These are phyloP conservation scores for Beauveria bassiana DNA, from an alignment of 2,329 filamentous ascomycete species.

Conservation along the genomic window DNA sequence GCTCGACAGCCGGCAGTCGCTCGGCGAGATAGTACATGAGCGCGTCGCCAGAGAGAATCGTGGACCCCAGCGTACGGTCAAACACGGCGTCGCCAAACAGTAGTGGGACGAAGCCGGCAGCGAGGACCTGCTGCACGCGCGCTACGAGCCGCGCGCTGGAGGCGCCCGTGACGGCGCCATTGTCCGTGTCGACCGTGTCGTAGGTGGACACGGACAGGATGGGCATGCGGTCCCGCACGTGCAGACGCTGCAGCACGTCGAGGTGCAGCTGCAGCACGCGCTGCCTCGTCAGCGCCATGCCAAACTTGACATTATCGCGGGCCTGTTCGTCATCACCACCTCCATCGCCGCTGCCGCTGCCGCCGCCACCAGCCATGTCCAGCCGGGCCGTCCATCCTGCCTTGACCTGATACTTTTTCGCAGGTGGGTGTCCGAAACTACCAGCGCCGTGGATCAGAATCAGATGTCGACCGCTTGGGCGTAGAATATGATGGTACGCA, in stretches of 20 bases:
- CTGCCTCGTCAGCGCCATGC: conserved; percentile 10
- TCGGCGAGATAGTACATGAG: conserved; percentile 11
- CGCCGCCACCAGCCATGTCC: background rate
- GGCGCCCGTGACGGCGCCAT: background rate
- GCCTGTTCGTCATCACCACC: background rate
- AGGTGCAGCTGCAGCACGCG: conserved; percentile 10
- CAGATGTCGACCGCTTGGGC: background rate
- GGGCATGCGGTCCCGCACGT: background rate
- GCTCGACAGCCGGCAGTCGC: background rate
- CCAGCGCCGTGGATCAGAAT: conserved; percentile 11
- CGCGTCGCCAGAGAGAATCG: conserved; percentile 10
- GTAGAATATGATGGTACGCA: conserved; percentile 1
- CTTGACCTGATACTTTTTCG: conserved; percentile 11
- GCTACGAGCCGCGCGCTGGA: background rate
- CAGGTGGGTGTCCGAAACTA: conserved; percentile 12
- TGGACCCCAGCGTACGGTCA: background rate
- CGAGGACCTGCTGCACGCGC: conserved; percentile 2
- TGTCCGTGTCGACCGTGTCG: conserved; percentile 9
- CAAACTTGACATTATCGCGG: conserved; percentile 1
- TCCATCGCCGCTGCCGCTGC: too few species aligned
- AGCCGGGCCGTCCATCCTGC: background rate
- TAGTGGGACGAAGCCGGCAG: conserved; percentile 8
- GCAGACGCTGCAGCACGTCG: background rate
- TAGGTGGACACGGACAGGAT: conserved; percentile 10
- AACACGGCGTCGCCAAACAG: conserved; percentile 10